phyloP scores from a whole-genome alignment of 805 yeast species.

The Ogataea wickerhamii region DNA sequence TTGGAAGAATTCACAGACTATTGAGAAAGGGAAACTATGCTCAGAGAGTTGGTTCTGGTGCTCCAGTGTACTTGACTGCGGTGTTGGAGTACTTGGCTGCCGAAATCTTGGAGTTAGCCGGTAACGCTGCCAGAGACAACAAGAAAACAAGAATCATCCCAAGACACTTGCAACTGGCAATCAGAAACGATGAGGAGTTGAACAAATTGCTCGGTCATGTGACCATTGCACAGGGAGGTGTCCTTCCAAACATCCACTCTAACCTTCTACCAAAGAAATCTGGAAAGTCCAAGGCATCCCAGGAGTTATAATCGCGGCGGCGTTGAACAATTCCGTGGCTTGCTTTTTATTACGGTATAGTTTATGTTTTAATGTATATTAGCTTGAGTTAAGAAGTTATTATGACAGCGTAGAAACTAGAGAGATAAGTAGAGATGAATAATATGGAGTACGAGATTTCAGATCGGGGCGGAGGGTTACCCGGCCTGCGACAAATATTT shows the following conservation, averaged over 20 bases:
- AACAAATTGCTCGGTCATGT: conserved; percentile 90
- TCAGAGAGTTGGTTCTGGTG: conserved; percentile 98
- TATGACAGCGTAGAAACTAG: no score
- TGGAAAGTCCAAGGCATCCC: conserved; percentile 52
- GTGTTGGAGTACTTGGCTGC: conserved; percentile 97
- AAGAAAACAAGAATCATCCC: conserved; percentile 98
- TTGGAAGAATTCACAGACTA: conserved; percentile 97
- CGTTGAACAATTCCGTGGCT: conserved; percentile 5
- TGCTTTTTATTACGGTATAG: conserved; percentile 9
- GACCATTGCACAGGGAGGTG: conserved; percentile 99
- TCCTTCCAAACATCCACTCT: conserved; percentile 94
- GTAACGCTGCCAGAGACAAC: conserved; percentile 98
- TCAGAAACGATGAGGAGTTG: conserved; percentile 98
- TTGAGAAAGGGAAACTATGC: conserved; percentile 97
- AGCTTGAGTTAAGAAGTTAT: conserved; percentile 9
- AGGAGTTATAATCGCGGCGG: conserved; percentile 43
- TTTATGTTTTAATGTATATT: conserved; percentile 23
- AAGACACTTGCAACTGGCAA: conserved; percentile 97
- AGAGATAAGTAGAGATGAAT: no score
- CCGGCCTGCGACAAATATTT: conserved; percentile 13
- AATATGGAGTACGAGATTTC: no score
- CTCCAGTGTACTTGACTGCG: conserved; percentile 96
- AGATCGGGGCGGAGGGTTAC: conserved; percentile 1
- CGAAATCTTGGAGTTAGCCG: conserved; percentile 96
- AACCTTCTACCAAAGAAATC: conserved; percentile 71